phyloP scores from a whole-genome alignment of 2,329 filamentous ascomycete species.

The Sporothrix protearum region DNA sequence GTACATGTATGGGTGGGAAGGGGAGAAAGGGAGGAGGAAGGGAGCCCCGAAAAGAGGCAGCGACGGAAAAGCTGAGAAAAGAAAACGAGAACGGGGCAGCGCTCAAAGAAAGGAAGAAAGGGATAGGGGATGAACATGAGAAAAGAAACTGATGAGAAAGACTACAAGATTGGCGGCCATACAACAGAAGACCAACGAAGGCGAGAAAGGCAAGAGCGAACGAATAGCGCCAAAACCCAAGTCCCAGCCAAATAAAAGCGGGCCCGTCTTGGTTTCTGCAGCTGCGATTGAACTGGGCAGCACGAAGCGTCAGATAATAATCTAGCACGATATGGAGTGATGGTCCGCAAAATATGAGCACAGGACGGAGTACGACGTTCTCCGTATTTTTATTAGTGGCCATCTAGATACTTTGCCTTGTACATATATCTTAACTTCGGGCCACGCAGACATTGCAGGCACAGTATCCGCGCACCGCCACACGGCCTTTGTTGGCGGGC shows the following conservation, averaged over 20 bases:
- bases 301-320: not conserved
- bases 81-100: not conserved
- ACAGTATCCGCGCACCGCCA: not conserved
- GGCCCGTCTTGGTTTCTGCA: not conserved
- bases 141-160: not conserved
- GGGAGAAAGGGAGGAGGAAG: no score
- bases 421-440: not conserved
- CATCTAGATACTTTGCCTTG: no score
- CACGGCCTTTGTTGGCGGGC: not conserved
- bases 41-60: no score
- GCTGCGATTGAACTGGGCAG: not conserved
- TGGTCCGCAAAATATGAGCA: not conserved
- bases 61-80: not conserved
- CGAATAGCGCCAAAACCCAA: conserved; percentile 7
- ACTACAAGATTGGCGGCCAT: not conserved
- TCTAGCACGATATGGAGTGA: not conserved
- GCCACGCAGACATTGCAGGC: not conserved
- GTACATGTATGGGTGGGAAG: not conserved
- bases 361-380: no score
- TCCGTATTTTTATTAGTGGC: no score
- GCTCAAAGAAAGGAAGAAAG: not conserved
- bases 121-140: not conserved
- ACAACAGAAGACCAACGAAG: not conserved
- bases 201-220: not conserved
- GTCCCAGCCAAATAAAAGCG: not conserved